Evolutionary conservation across 164 flowering plant genomes (phyloP).

Genomic region (Buxus sempervirens): DNA sequence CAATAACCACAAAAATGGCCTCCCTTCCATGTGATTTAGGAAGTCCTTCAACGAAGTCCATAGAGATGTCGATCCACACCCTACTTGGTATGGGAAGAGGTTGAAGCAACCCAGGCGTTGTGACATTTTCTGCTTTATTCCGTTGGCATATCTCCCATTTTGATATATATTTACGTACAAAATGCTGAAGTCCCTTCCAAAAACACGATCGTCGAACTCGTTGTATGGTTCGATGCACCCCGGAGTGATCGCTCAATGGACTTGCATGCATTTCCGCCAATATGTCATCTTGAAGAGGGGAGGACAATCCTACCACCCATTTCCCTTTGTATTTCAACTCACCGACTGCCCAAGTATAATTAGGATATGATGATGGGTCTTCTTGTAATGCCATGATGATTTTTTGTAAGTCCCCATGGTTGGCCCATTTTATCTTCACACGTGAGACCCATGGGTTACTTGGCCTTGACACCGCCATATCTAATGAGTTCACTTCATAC

Average conservation of each 20-base stretch:
- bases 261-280: background rate
- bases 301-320: background rate
- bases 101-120: background rate
- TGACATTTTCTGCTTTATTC: too few species aligned
- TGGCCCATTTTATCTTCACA: background rate
- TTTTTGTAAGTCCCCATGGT: background rate
- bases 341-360: background rate
- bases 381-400: background rate
- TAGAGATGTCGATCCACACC: too few species aligned
- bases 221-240: too few species aligned
- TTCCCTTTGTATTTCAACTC: background rate
- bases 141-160: too few species aligned
- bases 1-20: too few species aligned
- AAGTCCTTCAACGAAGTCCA: conserved; percentile 1
- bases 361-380: background rate
- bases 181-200: too few species aligned
- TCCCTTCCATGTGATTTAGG: background rate
- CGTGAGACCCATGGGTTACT: background rate
- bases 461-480: background rate
- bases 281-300: background rate
- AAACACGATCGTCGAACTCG: too few species aligned
- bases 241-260: too few species aligned
- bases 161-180: too few species aligned
- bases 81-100: too few species aligned
- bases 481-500: background rate